A percentile compares a stretch with the other conserved stretches of the same genome.
phyloP scores from a whole-genome alignment of 2,329 filamentous ascomycete genomes.

The Penicillium palitans region DNA sequence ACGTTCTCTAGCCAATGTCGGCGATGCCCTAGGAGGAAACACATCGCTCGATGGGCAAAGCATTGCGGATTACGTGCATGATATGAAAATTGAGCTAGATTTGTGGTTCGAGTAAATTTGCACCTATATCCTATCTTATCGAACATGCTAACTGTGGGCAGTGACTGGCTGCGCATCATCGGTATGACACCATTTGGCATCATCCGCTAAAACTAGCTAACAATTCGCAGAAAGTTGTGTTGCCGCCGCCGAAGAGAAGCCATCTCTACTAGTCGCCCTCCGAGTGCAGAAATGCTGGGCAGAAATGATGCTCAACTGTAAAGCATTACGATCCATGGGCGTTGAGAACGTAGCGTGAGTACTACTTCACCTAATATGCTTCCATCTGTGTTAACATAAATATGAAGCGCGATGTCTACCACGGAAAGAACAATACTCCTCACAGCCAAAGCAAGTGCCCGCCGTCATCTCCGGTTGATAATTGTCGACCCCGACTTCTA shows the following conservation, averaged over 20 bases:
- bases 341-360: constrained; percentile 51
- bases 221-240: constrained; percentile 29
- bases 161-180: constrained; percentile 41
- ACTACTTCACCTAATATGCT: no score
- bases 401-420: constrained; percentile 47
- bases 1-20: constrained; percentile 29
- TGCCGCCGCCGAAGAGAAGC: constrained; percentile 33
- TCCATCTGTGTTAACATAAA: background rate
- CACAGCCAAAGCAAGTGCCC: constrained; percentile 54
- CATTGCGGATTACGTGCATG: constrained; percentile 45
- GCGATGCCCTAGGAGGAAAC: constrained; percentile 34
- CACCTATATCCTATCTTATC: background rate
- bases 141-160: constrained; percentile 13
- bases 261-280: constrained; percentile 49
- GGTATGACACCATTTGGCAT: constrained; percentile 20
- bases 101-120: constrained; percentile 49
- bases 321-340: constrained; percentile 51
- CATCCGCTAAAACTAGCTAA: background rate
- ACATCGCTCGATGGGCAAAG: constrained; percentile 35
- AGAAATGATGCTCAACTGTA: constrained; percentile 54
- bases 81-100: constrained; percentile 51
- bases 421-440: constrained; percentile 50
- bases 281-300: constrained; percentile 57
- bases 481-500: constrained; percentile 50
- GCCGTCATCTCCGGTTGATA: constrained; percentile 53